Conservation (phyloP, 371 early-diverging fungal genomes). For the Apophysomyces trapeziformis region DNA sequence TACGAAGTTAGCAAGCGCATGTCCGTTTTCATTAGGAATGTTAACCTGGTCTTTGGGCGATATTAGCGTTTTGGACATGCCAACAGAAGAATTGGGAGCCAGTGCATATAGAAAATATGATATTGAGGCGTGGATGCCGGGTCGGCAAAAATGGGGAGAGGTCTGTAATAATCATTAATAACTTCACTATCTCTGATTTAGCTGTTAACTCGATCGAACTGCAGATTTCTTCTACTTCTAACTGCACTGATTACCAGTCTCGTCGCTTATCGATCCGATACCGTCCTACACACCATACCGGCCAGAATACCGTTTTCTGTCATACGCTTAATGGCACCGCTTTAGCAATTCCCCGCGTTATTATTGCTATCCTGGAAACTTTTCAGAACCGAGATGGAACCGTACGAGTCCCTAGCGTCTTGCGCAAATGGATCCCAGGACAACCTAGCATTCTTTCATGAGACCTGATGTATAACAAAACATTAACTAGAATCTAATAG, state of each 20-base stretch:
- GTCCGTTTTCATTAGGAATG: not conserved
- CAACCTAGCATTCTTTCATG: constrained; percentile 30
- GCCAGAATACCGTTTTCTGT: constrained; percentile 61
- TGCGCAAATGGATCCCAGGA: constrained; percentile 76
- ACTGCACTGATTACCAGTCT: constrained; percentile 89
- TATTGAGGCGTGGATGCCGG: constrained; percentile 97
- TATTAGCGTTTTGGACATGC: constrained; percentile 85
- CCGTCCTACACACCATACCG: constrained; percentile 31
- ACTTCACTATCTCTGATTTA: not conserved
- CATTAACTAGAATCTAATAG: too few species aligned
- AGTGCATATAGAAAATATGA: constrained; percentile 92
- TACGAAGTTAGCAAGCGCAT: constrained; percentile 21
- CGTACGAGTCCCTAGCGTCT: constrained; percentile 68
- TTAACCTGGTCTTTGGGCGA: not conserved
- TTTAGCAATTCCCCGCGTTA: constrained; percentile 89
- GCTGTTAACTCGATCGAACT: not conserved
- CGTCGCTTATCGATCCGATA: constrained; percentile 76
- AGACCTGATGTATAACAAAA: not conserved
- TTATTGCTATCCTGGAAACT: constrained; percentile 87
- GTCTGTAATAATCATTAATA: constrained; percentile 30
- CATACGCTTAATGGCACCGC: constrained; percentile 96
- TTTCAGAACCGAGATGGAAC: constrained; percentile 76
- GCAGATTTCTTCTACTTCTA: constrained; percentile 80
- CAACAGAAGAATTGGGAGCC: constrained; percentile 91
- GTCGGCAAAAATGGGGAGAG: constrained; percentile 88